Base-by-base conservation (phyloP, 805 yeast genomes). In the Citeromyces matritensis region DNA sequence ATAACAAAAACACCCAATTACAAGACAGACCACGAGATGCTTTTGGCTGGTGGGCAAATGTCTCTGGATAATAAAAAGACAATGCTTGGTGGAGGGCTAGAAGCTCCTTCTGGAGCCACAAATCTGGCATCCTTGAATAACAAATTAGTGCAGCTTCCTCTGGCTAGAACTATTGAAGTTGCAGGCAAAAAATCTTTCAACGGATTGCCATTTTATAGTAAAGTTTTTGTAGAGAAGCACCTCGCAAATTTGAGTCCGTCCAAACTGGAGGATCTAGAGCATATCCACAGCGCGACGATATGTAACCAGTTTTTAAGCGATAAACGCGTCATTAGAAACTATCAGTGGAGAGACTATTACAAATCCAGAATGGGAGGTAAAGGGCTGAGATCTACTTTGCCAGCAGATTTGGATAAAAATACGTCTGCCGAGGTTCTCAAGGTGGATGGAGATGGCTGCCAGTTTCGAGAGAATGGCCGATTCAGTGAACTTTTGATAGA, bases 331-430 rank as follows among this genome's bases (percentile, higher is more conserved):
- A 41, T 57, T 19, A 50, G 74, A 39, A 47, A 53, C 15, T 55
- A 50, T 30, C 69, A 60, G 43, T 69, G 76, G 76, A 39, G 45
- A 13, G 53, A 52, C 39, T 69, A 62, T 38, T 69, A 63, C 60
- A 57, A 53, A 31, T 49, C 52, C 21, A 64, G 58, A 39, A 43
- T 54, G 13, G 72, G 73, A 6, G 48, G 51, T 7, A 42, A 39
- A 24, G 39, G 33, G 14, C 33, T 50, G 12, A 34, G 21, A 7
- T 17, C 21, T 17, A 17, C 21, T 5, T 7, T 17, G 21, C 21
- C 21, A 17, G 6, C 21, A 7, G 21, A 17, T 17, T 7, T 17
- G 21, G 21, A 17, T 7, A 17, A 17, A 7, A 17, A 17, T 5
- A 17, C 7, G 21, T 17, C 21, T 17, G 21, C 7, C 7, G 21